A percentile compares a stretch with the other conserved stretches of the same genome.
Conservation (phyloP, 176 grass and related monocot species). For the Themeda triandra region DNA sequence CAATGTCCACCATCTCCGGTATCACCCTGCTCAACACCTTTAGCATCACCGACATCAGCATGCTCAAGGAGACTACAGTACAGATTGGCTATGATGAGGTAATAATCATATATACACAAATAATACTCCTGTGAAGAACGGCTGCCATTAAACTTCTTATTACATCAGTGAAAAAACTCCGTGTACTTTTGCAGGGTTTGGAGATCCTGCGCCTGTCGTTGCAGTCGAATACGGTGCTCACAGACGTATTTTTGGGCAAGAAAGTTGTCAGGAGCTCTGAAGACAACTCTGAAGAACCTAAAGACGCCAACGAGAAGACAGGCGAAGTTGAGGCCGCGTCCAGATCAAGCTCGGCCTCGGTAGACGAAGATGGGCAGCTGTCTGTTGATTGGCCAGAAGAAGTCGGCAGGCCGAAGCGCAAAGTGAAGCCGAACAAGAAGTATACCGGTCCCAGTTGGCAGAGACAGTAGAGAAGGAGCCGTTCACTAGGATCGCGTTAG, state of each 20-base stretch:
- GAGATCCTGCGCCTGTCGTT: background rate
- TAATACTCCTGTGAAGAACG: background rate
- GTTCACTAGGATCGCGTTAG: no score
- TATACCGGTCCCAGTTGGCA: no score
- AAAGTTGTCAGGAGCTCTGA: background rate
- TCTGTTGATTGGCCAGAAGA: no score
- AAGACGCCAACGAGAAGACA: no score
- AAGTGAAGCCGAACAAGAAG: no score
- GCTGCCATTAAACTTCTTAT: background rate
- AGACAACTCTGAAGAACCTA: no score
- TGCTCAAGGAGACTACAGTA: conserved; percentile 27
- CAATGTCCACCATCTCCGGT: conserved; percentile 36
- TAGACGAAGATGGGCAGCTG: no score
- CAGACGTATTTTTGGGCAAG: background rate
- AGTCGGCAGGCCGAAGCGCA: no score
- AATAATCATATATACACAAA: background rate
- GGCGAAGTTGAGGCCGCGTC: no score
- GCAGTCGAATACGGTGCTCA: conserved; percentile 20
- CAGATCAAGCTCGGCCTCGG: no score
- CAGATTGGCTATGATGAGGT: conserved; percentile 13
- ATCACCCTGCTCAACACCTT: conserved; percentile 3
- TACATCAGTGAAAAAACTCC: background rate
- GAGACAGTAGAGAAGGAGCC: no score
- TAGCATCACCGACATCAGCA: conserved; percentile 16
- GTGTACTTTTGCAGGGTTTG: background rate